Evolutionary conservation across 1,284 basidiomycete species (phyloP).

Genomic region (Cutaneotrichosporon curvatum): DNA sequence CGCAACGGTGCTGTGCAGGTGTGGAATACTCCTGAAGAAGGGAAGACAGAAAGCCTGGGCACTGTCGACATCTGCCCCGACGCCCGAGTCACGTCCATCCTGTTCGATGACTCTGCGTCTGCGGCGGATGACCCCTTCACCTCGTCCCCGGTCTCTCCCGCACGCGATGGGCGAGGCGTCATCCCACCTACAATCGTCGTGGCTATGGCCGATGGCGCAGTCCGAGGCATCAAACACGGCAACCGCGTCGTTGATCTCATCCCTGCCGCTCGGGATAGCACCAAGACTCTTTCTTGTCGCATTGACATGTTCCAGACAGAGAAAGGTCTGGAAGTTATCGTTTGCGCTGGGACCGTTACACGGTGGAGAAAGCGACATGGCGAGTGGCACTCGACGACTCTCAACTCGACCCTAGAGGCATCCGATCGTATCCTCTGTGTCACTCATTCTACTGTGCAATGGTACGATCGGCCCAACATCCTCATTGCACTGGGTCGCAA

Average conservation of each 20-base stretch:
- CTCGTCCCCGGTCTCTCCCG: slow-evolving; percentile 4
- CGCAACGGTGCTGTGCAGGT: slow-evolving; percentile 7
- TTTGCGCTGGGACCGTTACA: slow-evolving; percentile 3
- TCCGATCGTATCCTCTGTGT: slow-evolving; percentile 20
- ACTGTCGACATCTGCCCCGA: background rate
- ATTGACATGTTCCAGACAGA: slow-evolving; percentile 9
- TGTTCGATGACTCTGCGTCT: slow-evolving; percentile 8
- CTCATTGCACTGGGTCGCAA: slow-evolving; percentile 28
- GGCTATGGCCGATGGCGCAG: slow-evolving; percentile 11
- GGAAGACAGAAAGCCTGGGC: slow-evolving; percentile 7
- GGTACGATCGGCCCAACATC: slow-evolving; percentile 8
- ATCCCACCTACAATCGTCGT: slow-evolving; percentile 12
- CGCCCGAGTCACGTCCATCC: slow-evolving; percentile 1
- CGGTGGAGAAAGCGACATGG: slow-evolving; percentile 15
- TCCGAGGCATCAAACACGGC: slow-evolving; percentile 6
- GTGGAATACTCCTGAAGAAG: slow-evolving; percentile 13
- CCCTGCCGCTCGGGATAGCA: background rate
- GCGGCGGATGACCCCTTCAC: slow-evolving; percentile 16
- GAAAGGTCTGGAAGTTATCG: slow-evolving; percentile 3
- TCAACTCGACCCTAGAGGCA: slow-evolving; percentile 7
- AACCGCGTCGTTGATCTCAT: slow-evolving; percentile 8
- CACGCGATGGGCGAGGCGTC: background rate
- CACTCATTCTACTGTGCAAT: slow-evolving; percentile 4
- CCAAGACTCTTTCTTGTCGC: background rate
- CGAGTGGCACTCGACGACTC: slow-evolving; percentile 8